These are phyloP conservation scores for Blastobotrys elegans DNA, from an alignment of 1,139 yeast genomes.

Conservation along the genomic window DNA sequence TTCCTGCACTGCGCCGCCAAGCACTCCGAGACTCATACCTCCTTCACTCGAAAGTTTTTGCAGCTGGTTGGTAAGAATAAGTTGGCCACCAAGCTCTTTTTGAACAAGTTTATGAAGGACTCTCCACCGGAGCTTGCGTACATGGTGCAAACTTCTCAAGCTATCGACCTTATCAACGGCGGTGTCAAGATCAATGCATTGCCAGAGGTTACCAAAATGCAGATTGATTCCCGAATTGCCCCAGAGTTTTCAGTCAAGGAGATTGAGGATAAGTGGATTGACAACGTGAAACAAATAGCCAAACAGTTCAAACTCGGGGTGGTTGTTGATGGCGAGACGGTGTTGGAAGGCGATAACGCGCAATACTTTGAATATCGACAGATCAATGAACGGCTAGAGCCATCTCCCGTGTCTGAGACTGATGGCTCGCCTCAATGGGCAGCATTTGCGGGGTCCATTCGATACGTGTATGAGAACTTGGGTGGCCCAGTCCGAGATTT, in stretches of 20 bases:
- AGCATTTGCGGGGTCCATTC: conserved; percentile 50
- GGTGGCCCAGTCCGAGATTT: conserved; percentile 23
- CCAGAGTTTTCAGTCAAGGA: conserved; percentile 45
- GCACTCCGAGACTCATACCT: conserved; percentile 16
- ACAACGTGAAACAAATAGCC: conserved; percentile 42
- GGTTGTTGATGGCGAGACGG: conserved; percentile 11
- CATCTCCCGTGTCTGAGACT: conserved; percentile 56
- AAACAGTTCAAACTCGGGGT: conserved; percentile 45
- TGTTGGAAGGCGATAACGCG: conserved; percentile 3
- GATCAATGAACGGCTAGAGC: conserved; percentile 37
- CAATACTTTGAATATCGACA: conserved; percentile 1
- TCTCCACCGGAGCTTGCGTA: background rate
- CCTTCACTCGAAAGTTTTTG: conserved; percentile 19
- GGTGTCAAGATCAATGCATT: conserved; percentile 69
- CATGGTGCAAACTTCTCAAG: conserved; percentile 55
- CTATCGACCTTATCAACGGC: conserved; percentile 62
- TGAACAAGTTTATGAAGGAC: conserved; percentile 10
- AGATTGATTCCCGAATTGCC: conserved; percentile 57
- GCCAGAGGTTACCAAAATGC: conserved; percentile 58
- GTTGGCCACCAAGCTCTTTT: conserved; percentile 20
- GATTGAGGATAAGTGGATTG: conserved; percentile 39
- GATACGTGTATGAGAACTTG: conserved; percentile 52
- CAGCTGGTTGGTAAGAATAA: conserved; percentile 17
- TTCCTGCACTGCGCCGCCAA: conserved; percentile 38
- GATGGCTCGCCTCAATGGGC: conserved; percentile 47